Base-by-base conservation (phyloP, 2,329 filamentous ascomycete genomes). In the Aspergillus aculeatinus region DNA sequence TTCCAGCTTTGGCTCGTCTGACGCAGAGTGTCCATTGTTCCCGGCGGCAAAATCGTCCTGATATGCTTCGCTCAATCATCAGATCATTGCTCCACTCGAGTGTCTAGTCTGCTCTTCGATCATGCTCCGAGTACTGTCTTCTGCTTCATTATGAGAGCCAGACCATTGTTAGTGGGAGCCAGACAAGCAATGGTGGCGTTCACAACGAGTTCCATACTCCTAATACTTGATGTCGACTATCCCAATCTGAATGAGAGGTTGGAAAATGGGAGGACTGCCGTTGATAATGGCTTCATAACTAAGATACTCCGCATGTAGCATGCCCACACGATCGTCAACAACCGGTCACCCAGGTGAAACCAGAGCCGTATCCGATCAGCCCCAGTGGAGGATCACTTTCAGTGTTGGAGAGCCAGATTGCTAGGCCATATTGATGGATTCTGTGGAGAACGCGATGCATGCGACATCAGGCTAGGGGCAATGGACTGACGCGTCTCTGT, bases 371-470 rank as follows among this genome's bases (percentile, higher is more conserved):
- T 86, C 81, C 0, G 83, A 80, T 0, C 81, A 82, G 2, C 79
- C 77, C 48, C 78, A 70, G 55, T 83, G 79, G 27, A 55, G 82
- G 81, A 29, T 72, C 74, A 55, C 81, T 81, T 5, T 81, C 81
- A 0, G 78, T 82, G 44, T 87, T 87, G 0, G 84, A 84, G 1
- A 75, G 78, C 84, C 85, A 87, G 0, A 83, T 73, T 0, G 84
- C 84, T 55, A 80, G 65, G 2, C 76, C 77, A 61, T 87, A 87
- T 51, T 82, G 74, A 63, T 82, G 83, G 79, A 80, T 87, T 6
- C 78, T 83, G 65, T 87, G 85, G 1, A 85, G 69, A 0, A 81
- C 14, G 74, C 75, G 57, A 87, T 84, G 69, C 85, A 86, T 64
- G 84, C 82, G 6, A 87, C 67, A 27, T 83, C 79, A 0, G 85